Evolutionary conservation across 202 grass and related monocot species (phyloP).

Genomic region (Schoenoplectus triqueter): DNA sequence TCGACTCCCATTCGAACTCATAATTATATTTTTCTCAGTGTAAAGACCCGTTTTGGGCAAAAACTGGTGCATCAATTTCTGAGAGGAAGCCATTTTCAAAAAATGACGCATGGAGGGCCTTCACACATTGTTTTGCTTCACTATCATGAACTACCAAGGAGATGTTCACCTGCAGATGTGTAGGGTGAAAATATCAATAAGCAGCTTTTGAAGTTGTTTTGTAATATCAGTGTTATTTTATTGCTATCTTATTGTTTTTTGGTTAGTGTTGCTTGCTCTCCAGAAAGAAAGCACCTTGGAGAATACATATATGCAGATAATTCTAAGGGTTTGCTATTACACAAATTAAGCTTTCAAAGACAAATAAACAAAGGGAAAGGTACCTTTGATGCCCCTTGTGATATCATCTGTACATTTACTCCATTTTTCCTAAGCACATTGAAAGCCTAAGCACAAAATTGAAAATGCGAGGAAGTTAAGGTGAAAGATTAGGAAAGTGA

Average conservation of each 20-base stretch:
- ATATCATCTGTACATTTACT: slow-evolving; percentile 98
- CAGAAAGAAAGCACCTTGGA: not conserved
- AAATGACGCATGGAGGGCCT: slow-evolving; percentile 82
- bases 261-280: not conserved
- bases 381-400: slow-evolving; percentile 98
- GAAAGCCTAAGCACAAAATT: slow-evolving; percentile 59
- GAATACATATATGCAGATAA: not conserved
- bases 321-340: not conserved
- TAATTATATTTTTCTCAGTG: not conserved
- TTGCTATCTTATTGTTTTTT: not conserved
- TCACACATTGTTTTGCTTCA: slow-evolving; percentile 78
- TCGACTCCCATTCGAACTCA: not conserved
- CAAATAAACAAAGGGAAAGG: not conserved
- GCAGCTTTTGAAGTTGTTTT: not conserved
- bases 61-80: slow-evolving; percentile 51
- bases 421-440: slow-evolving; percentile 74
- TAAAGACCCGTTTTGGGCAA: slow-evolving; percentile 45
- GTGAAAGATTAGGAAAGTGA: not conserved
- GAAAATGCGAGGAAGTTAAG: slow-evolving; percentile 9
- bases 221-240: not conserved
- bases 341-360: not conserved
- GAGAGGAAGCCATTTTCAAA: slow-evolving; percentile 84
- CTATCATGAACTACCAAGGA: slow-evolving; percentile 83
- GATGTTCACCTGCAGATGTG: slow-evolving; percentile 72
- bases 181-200: not conserved